Conservation (phyloP, 2,329 filamentous ascomycete species). For the Apiospora kogelbergensis region DNA sequence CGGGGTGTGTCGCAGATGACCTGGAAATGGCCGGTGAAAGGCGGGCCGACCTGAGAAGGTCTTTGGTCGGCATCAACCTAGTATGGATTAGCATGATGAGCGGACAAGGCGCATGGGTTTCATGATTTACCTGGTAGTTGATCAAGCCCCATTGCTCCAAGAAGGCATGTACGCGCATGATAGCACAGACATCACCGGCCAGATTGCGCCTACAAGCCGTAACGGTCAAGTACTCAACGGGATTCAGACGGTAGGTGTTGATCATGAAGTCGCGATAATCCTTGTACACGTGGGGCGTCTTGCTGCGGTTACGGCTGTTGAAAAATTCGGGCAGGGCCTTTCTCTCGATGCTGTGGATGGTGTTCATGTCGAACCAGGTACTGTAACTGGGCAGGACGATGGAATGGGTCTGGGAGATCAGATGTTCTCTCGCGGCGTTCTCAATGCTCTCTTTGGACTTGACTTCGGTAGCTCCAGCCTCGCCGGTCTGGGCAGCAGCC, state of each 20-base stretch:
- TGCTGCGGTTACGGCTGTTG: constrained; percentile 97
- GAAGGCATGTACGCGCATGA: constrained; percentile 98
- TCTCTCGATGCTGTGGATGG: constrained; percentile 85
- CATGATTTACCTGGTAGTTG: constrained; percentile 82
- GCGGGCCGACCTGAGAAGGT: constrained; percentile 91
- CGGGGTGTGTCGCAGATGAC: constrained; percentile 94
- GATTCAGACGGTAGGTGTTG: constrained; percentile 96
- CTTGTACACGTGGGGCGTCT: constrained; percentile 95
- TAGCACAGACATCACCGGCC: constrained; percentile 96
- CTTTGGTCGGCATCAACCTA: constrained; percentile 95
- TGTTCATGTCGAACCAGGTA: constrained; percentile 98
- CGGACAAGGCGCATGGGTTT: constrained; percentile 11
- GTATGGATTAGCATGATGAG: constrained; percentile 26
- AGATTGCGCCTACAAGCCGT: constrained; percentile 94
- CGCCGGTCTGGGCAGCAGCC: constrained; percentile 42
- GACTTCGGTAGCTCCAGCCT: constrained; percentile 52
- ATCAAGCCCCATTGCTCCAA: constrained; percentile 98
- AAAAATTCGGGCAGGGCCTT: constrained; percentile 98
- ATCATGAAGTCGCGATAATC: constrained; percentile 99
- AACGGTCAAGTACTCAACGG: constrained; percentile 93
- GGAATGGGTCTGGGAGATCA: constrained; percentile 89
- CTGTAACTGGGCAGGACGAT: constrained; percentile 98
- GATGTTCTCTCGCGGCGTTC: constrained; percentile 83
- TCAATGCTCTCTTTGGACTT: constrained; percentile 82
- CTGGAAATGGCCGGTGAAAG: constrained; percentile 96